Percentiles rank a stretch among this genome's conserved stretches.
Evolutionary conservation across 2,329 filamentous ascomycete species (phyloP).

Genomic region (Verticillium nubilum): DNA sequence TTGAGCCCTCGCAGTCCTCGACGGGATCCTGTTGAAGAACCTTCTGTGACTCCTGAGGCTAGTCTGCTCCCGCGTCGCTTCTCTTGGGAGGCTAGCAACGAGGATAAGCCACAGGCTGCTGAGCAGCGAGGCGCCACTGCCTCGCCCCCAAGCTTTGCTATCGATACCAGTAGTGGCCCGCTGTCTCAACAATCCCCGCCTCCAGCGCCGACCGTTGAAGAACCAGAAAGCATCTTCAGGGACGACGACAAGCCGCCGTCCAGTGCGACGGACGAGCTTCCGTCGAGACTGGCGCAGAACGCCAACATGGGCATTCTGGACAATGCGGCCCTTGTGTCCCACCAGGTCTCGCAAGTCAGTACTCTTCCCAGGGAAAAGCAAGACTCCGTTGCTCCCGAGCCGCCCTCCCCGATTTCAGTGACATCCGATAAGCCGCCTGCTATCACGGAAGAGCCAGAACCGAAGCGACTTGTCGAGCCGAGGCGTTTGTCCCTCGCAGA

Average conservation of each 20-base stretch:
- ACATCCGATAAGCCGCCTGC: slow-evolving; percentile 22
- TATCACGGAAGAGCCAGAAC: slow-evolving; percentile 4
- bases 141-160: background rate
- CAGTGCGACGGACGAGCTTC: background rate
- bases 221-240: background rate
- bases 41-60: background rate
- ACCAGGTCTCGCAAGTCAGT: slow-evolving; percentile 31
- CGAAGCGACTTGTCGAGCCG: slow-evolving; percentile 8
- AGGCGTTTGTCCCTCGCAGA: slow-evolving; percentile 35
- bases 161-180: background rate
- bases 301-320: background rate
- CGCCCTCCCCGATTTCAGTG: slow-evolving; percentile 38
- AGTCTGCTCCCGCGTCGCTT: slow-evolving; percentile 22
- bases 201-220: background rate
- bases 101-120: slow-evolving; percentile 5
- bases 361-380: slow-evolving; percentile 19
- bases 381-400: slow-evolving; percentile 24
- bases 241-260: background rate
- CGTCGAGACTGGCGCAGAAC: background rate
- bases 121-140: background rate
- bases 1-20: slow-evolving; percentile 10
- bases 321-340: slow-evolving; percentile 16
- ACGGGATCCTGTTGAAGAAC: background rate
- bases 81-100: slow-evolving; percentile 34
- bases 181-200: background rate